These are phyloP conservation scores for Hymenoscyphus repandus DNA, from an alignment of 2,329 filamentous ascomycete species.

Conservation along the genomic window DNA sequence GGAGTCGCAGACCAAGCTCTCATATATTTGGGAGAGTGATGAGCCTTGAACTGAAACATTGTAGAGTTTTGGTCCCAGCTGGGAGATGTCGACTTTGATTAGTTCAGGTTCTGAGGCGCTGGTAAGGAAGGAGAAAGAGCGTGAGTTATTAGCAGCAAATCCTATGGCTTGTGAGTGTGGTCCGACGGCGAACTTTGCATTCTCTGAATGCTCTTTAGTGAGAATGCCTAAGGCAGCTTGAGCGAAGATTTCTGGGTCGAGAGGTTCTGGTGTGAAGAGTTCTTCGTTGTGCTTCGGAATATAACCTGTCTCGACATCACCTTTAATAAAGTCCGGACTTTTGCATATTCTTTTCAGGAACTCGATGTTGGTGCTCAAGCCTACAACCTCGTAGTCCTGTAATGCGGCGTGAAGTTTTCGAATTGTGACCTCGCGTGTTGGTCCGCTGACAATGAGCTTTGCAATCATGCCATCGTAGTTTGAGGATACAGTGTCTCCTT, in stretches of 20 bases:
- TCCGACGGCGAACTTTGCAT: constrained; percentile 27
- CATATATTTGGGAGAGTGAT: constrained; percentile 34
- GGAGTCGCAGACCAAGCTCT: constrained; percentile 40
- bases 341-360: constrained; percentile 86
- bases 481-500: constrained; percentile 87
- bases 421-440: constrained; percentile 73
- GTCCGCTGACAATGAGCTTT: constrained; percentile 87
- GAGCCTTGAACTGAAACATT: constrained; percentile 41
- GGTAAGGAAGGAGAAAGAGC: constrained; percentile 26
- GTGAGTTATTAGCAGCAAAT: constrained; percentile 34
- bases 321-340: constrained; percentile 74
- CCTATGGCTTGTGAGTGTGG: constrained; percentile 45
- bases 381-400: constrained; percentile 86
- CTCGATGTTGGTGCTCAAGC: constrained; percentile 91
- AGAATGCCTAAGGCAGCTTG: constrained; percentile 81
- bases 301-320: constrained; percentile 92
- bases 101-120: constrained; percentile 7
- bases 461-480: constrained; percentile 99
- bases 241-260: constrained; percentile 69
- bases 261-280: constrained; percentile 61
- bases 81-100: constrained; percentile 26
- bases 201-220: constrained; percentile 40
- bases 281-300: constrained; percentile 82
- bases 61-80: constrained; percentile 34
- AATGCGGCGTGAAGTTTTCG: constrained; percentile 76